Evolutionary conservation across 176 grass and related monocot genomes (phyloP), one percentile per base, ranked within the genome.

Genomic region (Hordeum marinum): DNA sequence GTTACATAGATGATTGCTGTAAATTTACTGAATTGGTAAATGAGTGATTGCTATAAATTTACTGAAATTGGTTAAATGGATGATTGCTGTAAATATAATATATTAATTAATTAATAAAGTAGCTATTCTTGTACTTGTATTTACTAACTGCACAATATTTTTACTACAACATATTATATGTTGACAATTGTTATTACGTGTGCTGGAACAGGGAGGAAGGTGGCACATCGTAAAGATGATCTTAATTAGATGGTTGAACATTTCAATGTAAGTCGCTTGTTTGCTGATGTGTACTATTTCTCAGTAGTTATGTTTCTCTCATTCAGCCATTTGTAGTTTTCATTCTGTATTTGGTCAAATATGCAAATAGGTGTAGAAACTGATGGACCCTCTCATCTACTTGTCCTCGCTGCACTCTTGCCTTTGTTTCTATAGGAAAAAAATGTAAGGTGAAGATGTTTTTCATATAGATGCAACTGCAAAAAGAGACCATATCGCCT

Each of bases 191-290:
- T 88, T n/a, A 27, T 29, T 17, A 10, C 29, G 9, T 90, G 18
- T 80, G 23, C 17, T 91, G 65, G 12, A 79, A 74, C 79, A 95
- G 91, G 92, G 42, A 95, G 59, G 86, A 98, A 95, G 87, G 83
- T 98, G 76, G 91, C 93, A 2, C 82, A 92, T 85, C 89, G 92
- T 35, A 98, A 88, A 87, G 95, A 93, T 73, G 89, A 95, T 40
- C 85, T 98, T 45, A 84, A 42, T 88, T 92, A 95, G 77, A 75
- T 98, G 37, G 80, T 93, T 4, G 92, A 95, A 57, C 92, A 98
- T 91, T 98, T 98, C 72, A 98, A 95, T 35, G 92, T 98, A 88
- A 97, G 92, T 88, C 76, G 46, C 55, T 72, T 75, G 35, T 84
- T 80, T 23, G 3, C 36, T 79, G 55, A 77, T 34, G 15, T 77